A percentile compares a stretch with the other conserved stretches of the same genome.
phyloP scores from a whole-genome alignment of 2,329 filamentous ascomycete genomes.

The Paraphaeosphaeria minitans region DNA sequence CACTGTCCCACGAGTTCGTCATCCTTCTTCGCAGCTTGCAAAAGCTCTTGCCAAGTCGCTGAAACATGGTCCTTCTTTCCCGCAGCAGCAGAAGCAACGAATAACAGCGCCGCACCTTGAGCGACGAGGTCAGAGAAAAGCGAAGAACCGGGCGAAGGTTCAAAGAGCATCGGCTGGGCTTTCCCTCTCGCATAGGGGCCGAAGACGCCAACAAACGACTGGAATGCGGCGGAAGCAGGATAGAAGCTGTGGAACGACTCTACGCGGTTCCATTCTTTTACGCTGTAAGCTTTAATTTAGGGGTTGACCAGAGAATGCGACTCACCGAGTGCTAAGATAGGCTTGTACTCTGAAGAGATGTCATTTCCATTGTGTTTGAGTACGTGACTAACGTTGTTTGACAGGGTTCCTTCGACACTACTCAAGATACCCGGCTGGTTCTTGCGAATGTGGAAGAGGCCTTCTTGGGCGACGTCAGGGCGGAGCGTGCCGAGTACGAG shows the following conservation, averaged over 20 bases:
- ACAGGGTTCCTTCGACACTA: background rate
- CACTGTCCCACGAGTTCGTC: background rate
- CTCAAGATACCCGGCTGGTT: background rate
- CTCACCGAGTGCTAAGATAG: background rate
- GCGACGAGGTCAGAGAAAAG: background rate
- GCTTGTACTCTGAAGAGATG: background rate
- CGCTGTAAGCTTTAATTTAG: background rate
- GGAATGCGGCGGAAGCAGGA: background rate
- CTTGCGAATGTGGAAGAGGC: background rate
- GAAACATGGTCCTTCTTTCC: background rate
- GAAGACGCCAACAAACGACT: background rate
- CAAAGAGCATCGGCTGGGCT: background rate
- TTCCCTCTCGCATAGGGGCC: background rate
- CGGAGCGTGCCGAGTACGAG: background rate
- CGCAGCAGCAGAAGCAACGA: background rate
- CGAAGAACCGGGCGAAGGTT: background rate
- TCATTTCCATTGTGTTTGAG: conserved; percentile 3
- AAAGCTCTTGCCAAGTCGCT: background rate
- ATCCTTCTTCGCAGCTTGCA: background rate
- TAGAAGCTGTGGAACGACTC: conserved; percentile 3
- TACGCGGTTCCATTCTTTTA: background rate
- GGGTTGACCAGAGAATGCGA: background rate
- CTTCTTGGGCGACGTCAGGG: background rate
- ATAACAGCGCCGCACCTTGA: background rate
- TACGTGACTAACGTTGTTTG: background rate